Percentiles rank a stretch among this genome's conserved stretches.
phyloP scores from a whole-genome alignment of 805 yeast genomes.

The Yamadazyma kitorensis region DNA sequence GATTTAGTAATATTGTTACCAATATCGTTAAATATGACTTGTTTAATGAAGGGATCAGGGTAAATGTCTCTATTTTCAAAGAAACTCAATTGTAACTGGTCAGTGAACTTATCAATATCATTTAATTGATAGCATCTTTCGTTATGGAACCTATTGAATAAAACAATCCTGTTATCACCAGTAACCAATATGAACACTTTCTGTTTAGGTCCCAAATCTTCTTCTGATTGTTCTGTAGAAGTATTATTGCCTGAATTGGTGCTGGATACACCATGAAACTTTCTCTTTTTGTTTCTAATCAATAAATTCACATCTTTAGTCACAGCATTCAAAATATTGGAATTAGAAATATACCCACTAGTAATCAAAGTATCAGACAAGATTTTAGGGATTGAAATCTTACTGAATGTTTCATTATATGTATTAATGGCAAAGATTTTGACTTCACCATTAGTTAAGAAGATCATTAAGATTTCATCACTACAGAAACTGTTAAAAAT shows the following conservation, averaged over 20 bases:
- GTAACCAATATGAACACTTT: slow-evolving; percentile 63
- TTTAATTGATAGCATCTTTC: slow-evolving; percentile 54
- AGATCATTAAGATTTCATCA: slow-evolving; percentile 62
- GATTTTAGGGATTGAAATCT: slow-evolving; percentile 39
- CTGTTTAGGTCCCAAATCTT: slow-evolving; percentile 24
- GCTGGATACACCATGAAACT: slow-evolving; percentile 10
- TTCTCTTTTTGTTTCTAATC: slow-evolving; percentile 28
- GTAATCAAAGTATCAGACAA: slow-evolving; percentile 56
- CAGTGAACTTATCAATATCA: slow-evolving; percentile 46
- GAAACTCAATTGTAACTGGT: slow-evolving; percentile 38
- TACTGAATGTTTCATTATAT: slow-evolving; percentile 31
- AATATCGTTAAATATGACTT: slow-evolving; percentile 56
- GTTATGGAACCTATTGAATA: slow-evolving; percentile 54
- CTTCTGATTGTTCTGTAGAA: slow-evolving; percentile 4
- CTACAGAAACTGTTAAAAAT: slow-evolving; percentile 59
- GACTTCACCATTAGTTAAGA: slow-evolving; percentile 70
- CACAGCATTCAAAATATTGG: slow-evolving; percentile 30
- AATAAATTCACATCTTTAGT: slow-evolving; percentile 26
- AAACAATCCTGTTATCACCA: slow-evolving; percentile 71
- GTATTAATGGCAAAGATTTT: slow-evolving; percentile 47
- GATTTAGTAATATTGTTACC: slow-evolving; percentile 57
- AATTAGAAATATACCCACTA: slow-evolving; percentile 61
- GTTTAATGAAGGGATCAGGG: slow-evolving; percentile 75
- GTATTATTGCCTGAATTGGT: slow-evolving; percentile 4
- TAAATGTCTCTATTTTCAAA: slow-evolving; percentile 51